Evolutionary conservation across 2,329 filamentous ascomycete species (phyloP), one percentile per base, ranked within the genome.

Genomic region (Paecilomyces fulvus): DNA sequence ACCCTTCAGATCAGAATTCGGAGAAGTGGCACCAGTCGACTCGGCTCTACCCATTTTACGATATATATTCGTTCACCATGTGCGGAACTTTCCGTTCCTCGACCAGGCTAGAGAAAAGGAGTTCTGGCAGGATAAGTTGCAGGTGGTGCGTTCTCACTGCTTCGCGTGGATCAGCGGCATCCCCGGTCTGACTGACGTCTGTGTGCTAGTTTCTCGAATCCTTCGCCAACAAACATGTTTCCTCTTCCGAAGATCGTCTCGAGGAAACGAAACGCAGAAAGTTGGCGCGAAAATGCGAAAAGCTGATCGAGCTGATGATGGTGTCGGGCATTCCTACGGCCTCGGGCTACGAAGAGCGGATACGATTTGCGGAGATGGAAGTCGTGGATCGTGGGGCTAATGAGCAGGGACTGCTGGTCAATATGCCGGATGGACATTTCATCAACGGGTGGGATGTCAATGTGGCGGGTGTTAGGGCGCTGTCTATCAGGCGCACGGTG

Each of bases 241-340:
- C 92, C 1, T 95, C 92, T 5, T 96, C 92, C 4, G 94, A 97
- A 75, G 94, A 99, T 70, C 85, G 94, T 3, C 77, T 97, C 30
- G 94, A 99, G 75, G 91, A 96, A 74, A 97, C 94, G 9, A 99
- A 99, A 78, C 84, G 94, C 57, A 83, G 86, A 62, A 99, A 99
- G 73, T 77, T 99, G 61, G 92, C 94, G 3, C 80, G 87, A 65
- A 99, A 99, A 80, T 90, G 89, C 51, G 87, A 94, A 72, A 99
- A 99, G 77, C 78, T 99, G 57, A 90, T 99, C 10, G 94, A 99
- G 79, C 80, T 99, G 59, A 99, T 99, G 94, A 96, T 99, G 91
- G 94, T 99, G 8, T 97, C 92, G 7, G 94, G 94, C 37, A 88
- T 99, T 57, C 90, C 89, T 31, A 99, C 94, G 0, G 91, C 94